A percentile compares a stretch with the other conserved stretches of the same genome.
These are phyloP conservation scores for Scorias spongiosa DNA, from an alignment of 2,329 filamentous ascomycete genomes.

Conservation along the genomic window DNA sequence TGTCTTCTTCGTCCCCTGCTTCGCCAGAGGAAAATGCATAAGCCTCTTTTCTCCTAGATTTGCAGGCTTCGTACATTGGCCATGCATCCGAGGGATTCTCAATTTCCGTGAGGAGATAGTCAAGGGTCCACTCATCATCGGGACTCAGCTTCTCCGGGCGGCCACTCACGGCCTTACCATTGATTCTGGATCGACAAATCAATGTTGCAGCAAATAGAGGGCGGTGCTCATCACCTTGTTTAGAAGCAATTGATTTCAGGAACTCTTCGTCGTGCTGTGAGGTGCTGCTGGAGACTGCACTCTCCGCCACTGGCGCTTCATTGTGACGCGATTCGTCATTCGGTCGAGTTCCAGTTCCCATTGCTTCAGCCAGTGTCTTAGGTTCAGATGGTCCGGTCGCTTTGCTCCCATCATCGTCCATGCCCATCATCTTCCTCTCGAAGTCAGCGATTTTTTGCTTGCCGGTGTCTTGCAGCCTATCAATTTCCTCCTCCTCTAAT, in stretches of 20 bases:
- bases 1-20: constrained; percentile 22
- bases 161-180: constrained; percentile 37
- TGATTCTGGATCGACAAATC: constrained; percentile 56
- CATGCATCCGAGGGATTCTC: constrained; percentile 22
- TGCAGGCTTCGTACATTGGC: constrained; percentile 41
- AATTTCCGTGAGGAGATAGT: constrained; percentile 61
- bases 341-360: neutral
- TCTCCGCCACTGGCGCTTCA: constrained; percentile 1
- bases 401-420: constrained; percentile 14
- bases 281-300: neutral
- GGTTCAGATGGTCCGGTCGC: constrained; percentile 4
- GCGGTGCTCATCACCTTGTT: constrained; percentile 3
- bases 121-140: constrained; percentile 51
- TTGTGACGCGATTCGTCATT: neutral
- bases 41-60: constrained; percentile 38
- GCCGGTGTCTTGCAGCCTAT: constrained; percentile 54
- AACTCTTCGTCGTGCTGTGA: constrained; percentile 4
- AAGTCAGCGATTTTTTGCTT: constrained; percentile 52
- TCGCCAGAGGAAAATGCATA: constrained; percentile 17
- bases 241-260: constrained; percentile 1
- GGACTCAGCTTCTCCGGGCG: constrained; percentile 40
- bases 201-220: constrained; percentile 55
- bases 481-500: constrained; percentile 56
- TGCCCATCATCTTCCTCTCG: constrained; percentile 35
- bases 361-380: neutral